Evolutionary conservation across 495 filamentous ascomycete species (phyloP).

Genomic region (Emericellopsis terricola): DNA sequence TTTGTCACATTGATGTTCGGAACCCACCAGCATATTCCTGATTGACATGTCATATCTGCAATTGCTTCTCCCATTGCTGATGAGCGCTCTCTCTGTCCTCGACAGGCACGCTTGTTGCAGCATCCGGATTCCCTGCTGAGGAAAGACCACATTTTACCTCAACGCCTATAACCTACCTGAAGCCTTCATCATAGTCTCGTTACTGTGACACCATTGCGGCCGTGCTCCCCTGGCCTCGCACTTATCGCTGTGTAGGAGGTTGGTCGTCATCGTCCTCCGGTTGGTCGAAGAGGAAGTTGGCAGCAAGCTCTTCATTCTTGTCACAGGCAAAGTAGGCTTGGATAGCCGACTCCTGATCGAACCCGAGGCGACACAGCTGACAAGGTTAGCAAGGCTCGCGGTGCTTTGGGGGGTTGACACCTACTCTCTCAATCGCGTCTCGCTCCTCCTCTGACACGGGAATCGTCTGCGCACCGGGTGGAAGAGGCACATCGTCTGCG

Average conservation of each 20-base stretch:
- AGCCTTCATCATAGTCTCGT: too few relatives aligned
- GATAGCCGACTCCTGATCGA: conserved; percentile 82
- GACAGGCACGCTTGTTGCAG: too few relatives aligned
- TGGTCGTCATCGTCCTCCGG: conserved; percentile 61
- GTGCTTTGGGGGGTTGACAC: conserved; percentile 12
- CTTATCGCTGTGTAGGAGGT: too few relatives aligned
- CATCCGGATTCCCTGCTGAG: too few relatives aligned
- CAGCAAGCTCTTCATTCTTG: conserved; percentile 95
- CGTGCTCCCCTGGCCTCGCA: conserved; percentile 1
- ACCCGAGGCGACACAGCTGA: conserved; percentile 78
- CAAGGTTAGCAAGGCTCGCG: conserved; percentile 13
- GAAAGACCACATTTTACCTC: too few relatives aligned
- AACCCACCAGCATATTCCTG: too few relatives aligned
- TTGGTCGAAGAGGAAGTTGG: conserved; percentile 95
- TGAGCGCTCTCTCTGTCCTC: too few relatives aligned
- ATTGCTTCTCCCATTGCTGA: too few relatives aligned
- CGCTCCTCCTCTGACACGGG: conserved; percentile 88
- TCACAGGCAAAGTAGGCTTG: conserved; percentile 99
- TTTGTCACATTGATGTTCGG: too few relatives aligned
- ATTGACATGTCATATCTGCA: too few relatives aligned
- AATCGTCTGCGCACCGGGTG: conserved; percentile 79
- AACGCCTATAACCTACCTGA: too few relatives aligned
- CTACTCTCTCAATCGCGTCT: conserved; percentile 87
- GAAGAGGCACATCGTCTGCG: conserved; percentile 60
- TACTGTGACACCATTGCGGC: too few relatives aligned